Conservation (phyloP, 2,329 filamentous ascomycete genomes). For the Lasiodiplodia sp. region DNA sequence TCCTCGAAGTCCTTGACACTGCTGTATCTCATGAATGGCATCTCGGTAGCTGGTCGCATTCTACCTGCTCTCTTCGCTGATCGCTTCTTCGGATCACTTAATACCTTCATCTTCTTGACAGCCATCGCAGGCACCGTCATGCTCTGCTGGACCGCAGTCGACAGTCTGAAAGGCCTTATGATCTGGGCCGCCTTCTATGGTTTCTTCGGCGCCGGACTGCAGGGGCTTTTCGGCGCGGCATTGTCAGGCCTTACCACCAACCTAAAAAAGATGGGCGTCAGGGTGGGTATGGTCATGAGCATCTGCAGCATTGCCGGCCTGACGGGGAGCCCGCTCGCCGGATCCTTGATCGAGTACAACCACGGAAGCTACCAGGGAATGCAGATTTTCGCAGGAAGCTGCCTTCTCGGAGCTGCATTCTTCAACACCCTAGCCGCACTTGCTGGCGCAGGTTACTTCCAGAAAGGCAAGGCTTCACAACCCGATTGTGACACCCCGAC, state of each 20-base stretch:
- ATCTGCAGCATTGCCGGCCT: conserved; percentile 54
- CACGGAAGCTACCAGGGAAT: conserved; percentile 53
- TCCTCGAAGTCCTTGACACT: conserved; percentile 61
- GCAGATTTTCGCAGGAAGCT: conserved; percentile 37
- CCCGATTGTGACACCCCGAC: neutral
- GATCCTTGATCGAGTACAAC: conserved; percentile 51
- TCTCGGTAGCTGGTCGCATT: conserved; percentile 61
- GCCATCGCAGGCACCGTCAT: conserved; percentile 52
- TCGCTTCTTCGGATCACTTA: conserved; percentile 49
- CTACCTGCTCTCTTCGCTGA: conserved; percentile 56
- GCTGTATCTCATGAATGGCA: conserved; percentile 64
- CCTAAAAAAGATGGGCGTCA: conserved; percentile 53
- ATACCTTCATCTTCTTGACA: conserved; percentile 49
- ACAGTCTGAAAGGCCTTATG: conserved; percentile 33
- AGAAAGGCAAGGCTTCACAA: neutral
- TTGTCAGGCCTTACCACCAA: conserved; percentile 55
- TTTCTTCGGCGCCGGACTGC: conserved; percentile 53
- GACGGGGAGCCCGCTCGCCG: conserved; percentile 56
- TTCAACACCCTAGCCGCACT: conserved; percentile 8
- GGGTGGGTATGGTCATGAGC: conserved; percentile 58
- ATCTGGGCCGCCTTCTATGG: conserved; percentile 51
- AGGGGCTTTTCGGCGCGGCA: conserved; percentile 54
- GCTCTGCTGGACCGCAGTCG: conserved; percentile 56
- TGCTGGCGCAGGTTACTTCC: neutral
- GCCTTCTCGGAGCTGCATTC: conserved; percentile 17